Percentiles rank a stretch among this genome's conserved stretches.
Conservation (phyloP, 1,284 basidiomycete species). For the Phaffia rhodozyma region DNA sequence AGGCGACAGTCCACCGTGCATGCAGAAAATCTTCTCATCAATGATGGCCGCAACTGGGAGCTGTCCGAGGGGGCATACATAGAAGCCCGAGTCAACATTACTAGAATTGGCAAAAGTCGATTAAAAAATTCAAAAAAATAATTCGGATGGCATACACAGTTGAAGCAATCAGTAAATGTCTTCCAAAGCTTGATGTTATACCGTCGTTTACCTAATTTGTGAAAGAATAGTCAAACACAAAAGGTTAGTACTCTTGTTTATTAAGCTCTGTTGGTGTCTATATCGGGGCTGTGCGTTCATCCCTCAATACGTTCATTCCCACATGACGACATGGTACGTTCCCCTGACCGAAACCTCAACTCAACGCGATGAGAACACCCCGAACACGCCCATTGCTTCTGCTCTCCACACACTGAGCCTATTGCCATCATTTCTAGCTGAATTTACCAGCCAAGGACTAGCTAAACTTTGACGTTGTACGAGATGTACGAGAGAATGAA, state of each 20-base stretch:
- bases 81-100: not conserved
- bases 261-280: too few relatives aligned
- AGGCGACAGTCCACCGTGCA: constrained; percentile 38
- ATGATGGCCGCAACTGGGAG: constrained; percentile 52
- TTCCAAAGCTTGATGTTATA: constrained; percentile 57
- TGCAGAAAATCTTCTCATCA: constrained; percentile 51
- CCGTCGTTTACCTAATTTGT: constrained; percentile 42
- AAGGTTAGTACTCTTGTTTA: not conserved
- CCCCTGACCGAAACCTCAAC: not conserved
- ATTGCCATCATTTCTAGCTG: not conserved
- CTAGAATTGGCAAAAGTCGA: not conserved
- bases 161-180: constrained; percentile 54
- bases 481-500: not conserved
- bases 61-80: not conserved
- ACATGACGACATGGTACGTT: not conserved
- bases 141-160: constrained; percentile 32
- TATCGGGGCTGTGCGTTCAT: not conserved
- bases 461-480: not conserved
- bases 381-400: not conserved
- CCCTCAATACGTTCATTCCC: not conserved
- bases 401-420: too few relatives aligned
- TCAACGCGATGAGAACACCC: not conserved
- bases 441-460: not conserved
- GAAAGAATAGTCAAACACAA: not conserved
- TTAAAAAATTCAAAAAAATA: not conserved